Base-by-base conservation (phyloP, 495 filamentous ascomycete species). In the Rostrohypoxylon terebratum region DNA sequence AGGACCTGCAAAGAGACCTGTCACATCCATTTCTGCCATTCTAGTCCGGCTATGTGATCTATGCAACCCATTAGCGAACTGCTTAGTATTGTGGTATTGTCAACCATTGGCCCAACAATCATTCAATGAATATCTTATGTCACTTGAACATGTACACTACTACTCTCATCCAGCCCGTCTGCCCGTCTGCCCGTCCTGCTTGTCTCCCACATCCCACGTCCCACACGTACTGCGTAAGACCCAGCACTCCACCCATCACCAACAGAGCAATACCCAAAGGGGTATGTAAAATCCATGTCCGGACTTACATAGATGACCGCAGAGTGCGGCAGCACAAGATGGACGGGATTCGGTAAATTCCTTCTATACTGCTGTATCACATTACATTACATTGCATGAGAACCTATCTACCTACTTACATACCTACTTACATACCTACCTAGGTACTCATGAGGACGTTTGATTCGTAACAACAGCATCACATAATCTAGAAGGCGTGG, bases 331-430 rank as follows among this genome's bases (percentile, higher is more conserved):
- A 20, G 45, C 16, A 20, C 2, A 21, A 31, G 4, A 38, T 9
- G 16, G 7, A 58, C 18, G 25, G 54, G 4, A 14, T 6, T n/a
- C 55, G 34, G 34, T 59, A 42, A 59, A 8, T 59, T 59, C 55
- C 55, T 40, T 44, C 5, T 59, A 36, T 59, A 42, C 55, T 40
- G 23, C 5, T 59, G 55, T 59, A 42, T 59, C 55, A 59, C 55
- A 40, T 14, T 59, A 59, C 55, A 40, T 14, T 59, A 34, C 55
- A 59, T 59, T 59, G 55, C 55, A 59, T 59, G 44, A 59, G 13
- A 31, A 23, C 47, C 16, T 21, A 13, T 4, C 38, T 14, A 42
- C 13, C 38, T 14, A 42, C 4, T 11, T 42, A 42, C 4, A 13
- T 42, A 53, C 13, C 14, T 53, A 21, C 6, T 13, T 54, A 34